These are phyloP conservation scores for Pythium guiyangense DNA, from an alignment of 352 stramenopile species.

Conservation along the genomic window DNA sequence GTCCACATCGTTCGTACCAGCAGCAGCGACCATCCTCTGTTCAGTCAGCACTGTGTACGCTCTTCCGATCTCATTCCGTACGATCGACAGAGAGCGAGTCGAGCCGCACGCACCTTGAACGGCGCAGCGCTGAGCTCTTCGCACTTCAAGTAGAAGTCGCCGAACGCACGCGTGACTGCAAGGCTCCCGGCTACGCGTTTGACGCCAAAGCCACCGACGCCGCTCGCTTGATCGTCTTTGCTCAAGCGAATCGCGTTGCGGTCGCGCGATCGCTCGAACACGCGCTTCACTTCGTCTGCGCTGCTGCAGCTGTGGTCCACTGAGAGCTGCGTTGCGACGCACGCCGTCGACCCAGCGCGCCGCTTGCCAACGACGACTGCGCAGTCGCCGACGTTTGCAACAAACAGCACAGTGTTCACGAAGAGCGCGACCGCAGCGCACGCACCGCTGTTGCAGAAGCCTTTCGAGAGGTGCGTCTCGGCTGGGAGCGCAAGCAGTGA, in stretches of 20 bases:
- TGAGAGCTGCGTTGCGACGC: constrained; percentile 31
- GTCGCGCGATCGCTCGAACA: constrained; percentile 61
- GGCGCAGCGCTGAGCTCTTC: constrained; percentile 87
- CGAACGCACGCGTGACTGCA: constrained; percentile 89
- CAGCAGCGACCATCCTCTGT: not conserved
- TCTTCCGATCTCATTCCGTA: no score
- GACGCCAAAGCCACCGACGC: constrained; percentile 68
- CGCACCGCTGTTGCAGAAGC: constrained; percentile 66
- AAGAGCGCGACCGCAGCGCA: constrained; percentile 64
- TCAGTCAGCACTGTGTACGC: constrained; percentile 7
- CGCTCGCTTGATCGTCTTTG: constrained; percentile 85
- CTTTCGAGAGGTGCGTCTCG: constrained; percentile 46
- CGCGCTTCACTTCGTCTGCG: constrained; percentile 38
- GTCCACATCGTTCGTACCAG: constrained; percentile 1
- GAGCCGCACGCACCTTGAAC: constrained; percentile 79
- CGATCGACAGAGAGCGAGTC: constrained; percentile 14
- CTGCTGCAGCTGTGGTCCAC: constrained; percentile 63
- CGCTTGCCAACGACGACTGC: constrained; percentile 79
- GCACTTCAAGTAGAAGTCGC: constrained; percentile 93
- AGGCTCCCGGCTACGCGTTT: constrained; percentile 90
- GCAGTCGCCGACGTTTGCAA: constrained; percentile 91
- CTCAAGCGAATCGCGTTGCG: constrained; percentile 87
- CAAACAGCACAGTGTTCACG: constrained; percentile 63
- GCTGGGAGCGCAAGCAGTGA: constrained; percentile 38
- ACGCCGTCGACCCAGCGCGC: constrained; percentile 28